Evolutionary conservation across 306 rosid species (phyloP).

Genomic region (Cucurbita pepo): DNA sequence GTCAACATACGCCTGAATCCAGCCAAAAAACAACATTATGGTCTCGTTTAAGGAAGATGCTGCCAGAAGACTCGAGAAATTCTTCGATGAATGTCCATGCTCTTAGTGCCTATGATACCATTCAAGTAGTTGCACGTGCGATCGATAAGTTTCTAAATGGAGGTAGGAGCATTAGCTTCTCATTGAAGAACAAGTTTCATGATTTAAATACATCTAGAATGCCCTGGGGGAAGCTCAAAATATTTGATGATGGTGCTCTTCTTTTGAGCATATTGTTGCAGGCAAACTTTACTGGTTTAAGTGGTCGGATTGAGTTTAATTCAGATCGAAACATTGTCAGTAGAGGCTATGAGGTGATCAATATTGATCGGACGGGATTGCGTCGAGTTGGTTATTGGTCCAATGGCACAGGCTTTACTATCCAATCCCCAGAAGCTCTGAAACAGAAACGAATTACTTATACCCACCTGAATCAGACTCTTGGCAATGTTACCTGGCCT

Average conservation of each 20-base stretch:
- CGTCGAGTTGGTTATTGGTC: conserved; percentile 67
- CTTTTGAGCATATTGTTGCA: conserved; percentile 33
- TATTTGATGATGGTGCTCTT: conserved; percentile 50
- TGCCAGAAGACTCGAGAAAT: conserved; percentile 22
- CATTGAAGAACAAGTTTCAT: conserved; percentile 16
- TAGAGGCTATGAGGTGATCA: conserved; percentile 65
- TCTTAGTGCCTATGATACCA: conserved; percentile 66
- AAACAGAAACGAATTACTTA: conserved; percentile 8
- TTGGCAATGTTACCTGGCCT: conserved; percentile 65
- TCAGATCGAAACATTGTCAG: conserved; percentile 32
- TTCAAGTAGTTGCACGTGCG: conserved; percentile 61
- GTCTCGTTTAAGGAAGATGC: conserved; percentile 49
- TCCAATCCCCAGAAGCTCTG: conserved; percentile 40
- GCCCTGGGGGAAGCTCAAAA: conserved; percentile 51
- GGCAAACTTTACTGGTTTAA: conserved; percentile 59
- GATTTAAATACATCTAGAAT: conserved; percentile 18
- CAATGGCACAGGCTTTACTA: conserved; percentile 47
- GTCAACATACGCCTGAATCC: conserved; percentile 57
- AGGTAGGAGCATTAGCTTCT: conserved; percentile 39
- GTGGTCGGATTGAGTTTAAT: conserved; percentile 49
- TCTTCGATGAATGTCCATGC: conserved; percentile 48
- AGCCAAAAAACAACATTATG: conserved; percentile 24
- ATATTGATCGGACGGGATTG: conserved; percentile 34
- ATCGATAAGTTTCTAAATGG: conserved; percentile 35
- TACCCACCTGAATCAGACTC: conserved; percentile 39